Evolutionary conservation across 2,329 filamentous ascomycete species (phyloP).

Genomic region (Colletotrichum agaves): DNA sequence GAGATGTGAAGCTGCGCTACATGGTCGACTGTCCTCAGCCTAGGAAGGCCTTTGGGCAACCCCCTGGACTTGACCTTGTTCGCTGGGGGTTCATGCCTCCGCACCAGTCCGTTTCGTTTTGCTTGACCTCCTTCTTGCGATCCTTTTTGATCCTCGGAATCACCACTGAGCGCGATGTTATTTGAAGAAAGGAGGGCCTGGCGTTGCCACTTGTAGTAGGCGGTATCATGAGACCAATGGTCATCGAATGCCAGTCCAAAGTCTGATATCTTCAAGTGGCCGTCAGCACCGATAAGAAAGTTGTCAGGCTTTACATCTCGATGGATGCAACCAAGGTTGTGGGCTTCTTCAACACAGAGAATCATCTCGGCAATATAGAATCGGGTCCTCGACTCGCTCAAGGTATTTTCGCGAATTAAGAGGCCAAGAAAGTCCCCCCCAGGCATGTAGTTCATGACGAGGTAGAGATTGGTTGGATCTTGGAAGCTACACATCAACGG

Average conservation of each 20-base stretch:
- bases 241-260: constrained; percentile 96
- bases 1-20: constrained; percentile 45
- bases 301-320: constrained; percentile 98
- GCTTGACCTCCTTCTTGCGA: background rate
- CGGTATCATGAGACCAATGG: constrained; percentile 91
- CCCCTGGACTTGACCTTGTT: constrained; percentile 43
- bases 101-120: constrained; percentile 14
- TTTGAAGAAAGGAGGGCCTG: constrained; percentile 82
- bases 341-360: constrained; percentile 90
- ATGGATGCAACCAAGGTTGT: constrained; percentile 90
- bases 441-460: constrained; percentile 99
- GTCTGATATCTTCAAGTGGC: constrained; percentile 94
- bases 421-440: constrained; percentile 93
- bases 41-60: constrained; percentile 31
- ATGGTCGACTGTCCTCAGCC: background rate
- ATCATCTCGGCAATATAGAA: constrained; percentile 98
- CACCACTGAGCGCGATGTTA: constrained; percentile 78
- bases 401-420: constrained; percentile 83
- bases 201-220: constrained; percentile 86
- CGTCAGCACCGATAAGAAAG: constrained; percentile 87
- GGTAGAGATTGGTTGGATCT: constrained; percentile 83
- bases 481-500: constrained; percentile 91
- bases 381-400: constrained; percentile 80
- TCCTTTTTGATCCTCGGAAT: constrained; percentile 69
- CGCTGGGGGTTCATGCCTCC: constrained; percentile 37